A percentile compares a stretch with the other conserved stretches of the same genome.
phyloP scores from a whole-genome alignment of 805 yeast species.

The Sugiyamaella smithiae region DNA sequence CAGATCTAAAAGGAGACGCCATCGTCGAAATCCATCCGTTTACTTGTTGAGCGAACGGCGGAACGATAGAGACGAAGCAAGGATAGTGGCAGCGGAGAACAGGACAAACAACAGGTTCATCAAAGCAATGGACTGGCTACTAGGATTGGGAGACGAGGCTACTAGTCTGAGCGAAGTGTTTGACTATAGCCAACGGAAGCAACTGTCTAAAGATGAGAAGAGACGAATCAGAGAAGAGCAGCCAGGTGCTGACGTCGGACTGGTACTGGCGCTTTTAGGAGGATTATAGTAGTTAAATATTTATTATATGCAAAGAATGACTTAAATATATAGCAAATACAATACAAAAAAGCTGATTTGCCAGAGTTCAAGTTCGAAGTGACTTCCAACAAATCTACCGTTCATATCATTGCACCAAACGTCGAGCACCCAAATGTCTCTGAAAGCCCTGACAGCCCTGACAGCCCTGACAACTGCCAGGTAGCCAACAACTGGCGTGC shows the following conservation, averaged over 20 bases:
- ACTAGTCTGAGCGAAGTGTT: slow-evolving; percentile 12
- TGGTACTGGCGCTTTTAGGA: slow-evolving; percentile 14
- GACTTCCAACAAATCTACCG: too few species aligned
- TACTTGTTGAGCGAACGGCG: slow-evolving; percentile 8
- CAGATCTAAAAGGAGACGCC: not conserved
- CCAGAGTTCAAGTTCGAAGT: too few species aligned
- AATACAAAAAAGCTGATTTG: too few species aligned
- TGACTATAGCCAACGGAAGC: slow-evolving; percentile 11
- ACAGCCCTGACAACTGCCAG: too few species aligned
- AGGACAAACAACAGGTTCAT: slow-evolving; percentile 13
- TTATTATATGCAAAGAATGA: not conserved
- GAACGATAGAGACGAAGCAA: slow-evolving; percentile 12
- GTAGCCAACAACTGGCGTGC: too few species aligned
- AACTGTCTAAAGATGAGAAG: slow-evolving; percentile 18
- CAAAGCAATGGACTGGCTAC: slow-evolving; percentile 23
- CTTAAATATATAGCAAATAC: not conserved
- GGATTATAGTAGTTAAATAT: not conserved
- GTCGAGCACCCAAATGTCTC: too few species aligned
- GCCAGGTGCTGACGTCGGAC: slow-evolving; percentile 16
- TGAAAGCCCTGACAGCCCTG: too few species aligned
- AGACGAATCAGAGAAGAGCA: slow-evolving; percentile 17
- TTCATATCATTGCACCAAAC: too few species aligned
- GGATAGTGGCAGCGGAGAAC: slow-evolving; percentile 12
- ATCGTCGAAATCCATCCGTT: slow-evolving; percentile 7
- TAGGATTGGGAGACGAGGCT: slow-evolving; percentile 22